Conservation (phyloP, 768 basidiomycete genomes). For the Macrolepiota fuliginosa region DNA sequence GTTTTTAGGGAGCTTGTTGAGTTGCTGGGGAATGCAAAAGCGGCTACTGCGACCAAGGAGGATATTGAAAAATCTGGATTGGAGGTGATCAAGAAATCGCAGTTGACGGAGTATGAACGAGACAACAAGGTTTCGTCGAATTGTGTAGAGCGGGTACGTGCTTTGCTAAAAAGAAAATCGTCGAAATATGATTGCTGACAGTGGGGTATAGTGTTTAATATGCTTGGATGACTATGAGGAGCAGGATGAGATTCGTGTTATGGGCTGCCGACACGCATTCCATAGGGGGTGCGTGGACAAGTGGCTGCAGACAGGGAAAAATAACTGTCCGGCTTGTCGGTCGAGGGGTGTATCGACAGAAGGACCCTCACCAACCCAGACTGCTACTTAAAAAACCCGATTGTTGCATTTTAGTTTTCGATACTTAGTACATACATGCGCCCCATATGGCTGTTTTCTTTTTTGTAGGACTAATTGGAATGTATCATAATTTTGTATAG, state of each 20-base stretch:
- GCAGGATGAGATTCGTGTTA: constrained; percentile 77
- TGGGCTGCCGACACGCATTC: constrained; percentile 87
- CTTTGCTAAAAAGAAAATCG: constrained; percentile 4
- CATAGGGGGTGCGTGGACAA: constrained; percentile 86
- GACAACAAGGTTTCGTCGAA: constrained; percentile 69
- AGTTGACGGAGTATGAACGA: constrained; percentile 53
- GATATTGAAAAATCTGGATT: constrained; percentile 87
- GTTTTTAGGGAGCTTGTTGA: constrained; percentile 72
- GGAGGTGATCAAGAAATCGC: constrained; percentile 62
- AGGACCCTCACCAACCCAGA: background rate
- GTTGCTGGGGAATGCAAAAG: constrained; percentile 77
- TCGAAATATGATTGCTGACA: background rate
- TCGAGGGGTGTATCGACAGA: constrained; percentile 31
- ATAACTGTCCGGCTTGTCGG: constrained; percentile 92
- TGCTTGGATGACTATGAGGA: constrained; percentile 84
- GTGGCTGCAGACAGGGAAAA: constrained; percentile 83
- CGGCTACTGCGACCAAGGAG: constrained; percentile 76
- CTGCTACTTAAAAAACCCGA: background rate
- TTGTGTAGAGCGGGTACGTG: constrained; percentile 73
- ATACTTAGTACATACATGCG: no score
- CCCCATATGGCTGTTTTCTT: background rate
- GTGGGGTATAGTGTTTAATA: constrained; percentile 65
- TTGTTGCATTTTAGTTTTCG: background rate
- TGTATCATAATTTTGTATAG: background rate
- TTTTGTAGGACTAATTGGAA: background rate